Base-by-base conservation (phyloP, 225 moss, liverwort and hornwort genomes). In the Sphagnum tenellum region DNA sequence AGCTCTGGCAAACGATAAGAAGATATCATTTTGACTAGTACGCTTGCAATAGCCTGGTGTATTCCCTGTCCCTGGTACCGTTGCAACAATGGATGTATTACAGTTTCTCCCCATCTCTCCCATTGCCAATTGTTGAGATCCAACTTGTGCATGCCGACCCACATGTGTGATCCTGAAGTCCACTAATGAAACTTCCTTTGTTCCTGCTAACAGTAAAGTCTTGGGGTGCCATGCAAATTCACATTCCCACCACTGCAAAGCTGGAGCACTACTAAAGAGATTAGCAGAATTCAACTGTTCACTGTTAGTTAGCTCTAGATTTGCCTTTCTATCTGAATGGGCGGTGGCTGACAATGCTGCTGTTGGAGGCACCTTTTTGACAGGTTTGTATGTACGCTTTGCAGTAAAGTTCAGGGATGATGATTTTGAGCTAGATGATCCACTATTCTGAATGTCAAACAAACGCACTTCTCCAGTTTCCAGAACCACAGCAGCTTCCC, bases 191-290 rank as follows among this genome's bases (percentile, higher is more conserved):
- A 98, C 82, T 59, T 90, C 75, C 76, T 70, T 74, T 13, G 81
- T 79, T 14, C 85, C 85, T 45, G 76, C 88, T 64, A 90, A 67
- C 47, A 98, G 71, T 48, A 98, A 64, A 7, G 65, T 83, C 63
- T 92, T 88, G 1, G 90, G 92, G 70, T 90, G 88, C 92, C 96
- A 98, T 64, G 86, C 90, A 82, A 79, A 98, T 60, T 98, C 96
- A 72, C 92, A 98, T 57, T 80, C 79, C 92, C 88, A 90, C 88
- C 92, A 98, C 53, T 78, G 58, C 69, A 80, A 69, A 57, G 79
- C 72, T 64, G 54, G 64, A 53, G 60, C 62, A 4, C 72, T 46
- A 11, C 12, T 59, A 50, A 69, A 69, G 67, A 13, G 63, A 4
- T 12, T 44, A 4, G 45, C 45, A 62, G 4, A 63, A 61, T 69